Conservation (phyloP, 345 rosid species). For the Eucalyptus marginata region DNA sequence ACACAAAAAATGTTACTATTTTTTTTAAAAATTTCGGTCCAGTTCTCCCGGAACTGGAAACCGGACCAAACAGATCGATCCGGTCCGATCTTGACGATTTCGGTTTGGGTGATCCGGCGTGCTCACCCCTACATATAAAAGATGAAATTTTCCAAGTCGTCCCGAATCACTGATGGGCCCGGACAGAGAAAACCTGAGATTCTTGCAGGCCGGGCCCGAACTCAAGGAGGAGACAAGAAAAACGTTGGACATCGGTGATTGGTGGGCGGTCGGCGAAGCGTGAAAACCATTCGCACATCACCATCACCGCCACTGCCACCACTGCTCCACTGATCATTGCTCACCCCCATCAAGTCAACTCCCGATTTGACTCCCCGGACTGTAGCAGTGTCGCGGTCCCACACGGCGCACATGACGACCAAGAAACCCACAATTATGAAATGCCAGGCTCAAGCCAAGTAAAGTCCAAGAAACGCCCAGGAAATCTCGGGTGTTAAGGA, state of each 20-base stretch:
- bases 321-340: background rate
- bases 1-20: no score
- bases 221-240: background rate
- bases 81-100: no score
- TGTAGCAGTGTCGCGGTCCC: background rate
- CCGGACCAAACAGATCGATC: no score
- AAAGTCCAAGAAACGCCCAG: background rate
- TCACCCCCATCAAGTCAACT: background rate
- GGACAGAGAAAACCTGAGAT: background rate
- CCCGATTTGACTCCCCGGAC: background rate
- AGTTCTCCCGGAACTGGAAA: accelerated
- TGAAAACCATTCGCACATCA: background rate
- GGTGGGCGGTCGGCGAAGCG: background rate
- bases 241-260: no score
- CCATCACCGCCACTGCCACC: background rate
- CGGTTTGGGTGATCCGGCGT: no score
- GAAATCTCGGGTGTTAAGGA: background rate
- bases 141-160: background rate
- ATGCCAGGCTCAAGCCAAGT: no score
- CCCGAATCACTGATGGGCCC: no score
- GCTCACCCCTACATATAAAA: background rate
- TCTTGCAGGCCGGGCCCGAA: background rate
- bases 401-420: no score
- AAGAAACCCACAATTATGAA: no score
- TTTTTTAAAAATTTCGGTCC: no score